Conservation (phyloP, 2,329 filamentous ascomycete genomes). For the Fusarium cyanostomum region DNA sequence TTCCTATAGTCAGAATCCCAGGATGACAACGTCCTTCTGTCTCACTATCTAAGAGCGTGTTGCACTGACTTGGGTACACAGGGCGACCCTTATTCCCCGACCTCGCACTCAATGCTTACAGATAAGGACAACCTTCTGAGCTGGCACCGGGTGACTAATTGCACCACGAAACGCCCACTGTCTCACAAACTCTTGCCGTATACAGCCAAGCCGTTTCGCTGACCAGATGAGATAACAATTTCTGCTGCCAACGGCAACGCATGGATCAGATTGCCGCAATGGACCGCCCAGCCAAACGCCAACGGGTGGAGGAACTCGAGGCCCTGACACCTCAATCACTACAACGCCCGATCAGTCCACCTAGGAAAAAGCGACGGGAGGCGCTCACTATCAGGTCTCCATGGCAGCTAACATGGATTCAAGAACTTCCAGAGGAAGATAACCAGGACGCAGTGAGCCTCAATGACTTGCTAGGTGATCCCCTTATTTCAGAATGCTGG, state of each 20-base stretch:
- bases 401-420: slow-evolving; percentile 75
- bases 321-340: slow-evolving; percentile 42
- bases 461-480: slow-evolving; percentile 75
- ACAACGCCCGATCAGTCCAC: slow-evolving; percentile 58
- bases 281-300: slow-evolving; percentile 48
- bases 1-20: not conserved
- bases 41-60: not conserved
- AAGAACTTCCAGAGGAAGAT: slow-evolving; percentile 64
- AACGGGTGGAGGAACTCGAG: slow-evolving; percentile 32
- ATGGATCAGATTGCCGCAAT: slow-evolving; percentile 31
- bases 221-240: not conserved
- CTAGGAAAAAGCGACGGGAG: slow-evolving; percentile 47
- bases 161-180: not conserved
- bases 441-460: slow-evolving; percentile 75
- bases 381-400: slow-evolving; percentile 63
- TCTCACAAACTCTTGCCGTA: not conserved
- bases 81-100: slow-evolving; percentile 21
- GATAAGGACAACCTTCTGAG: not conserved
- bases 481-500: slow-evolving; percentile 77
- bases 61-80: slow-evolving; percentile 6
- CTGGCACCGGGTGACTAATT: not conserved
- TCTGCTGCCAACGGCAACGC: too few species aligned
- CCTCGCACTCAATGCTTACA: slow-evolving; percentile 15
- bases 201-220: not conserved
- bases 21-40: not conserved